A percentile compares a stretch with the other conserved stretches of the same genome.
Conservation (phyloP, 257 asterid genomes). For the Solanum virginianum region DNA sequence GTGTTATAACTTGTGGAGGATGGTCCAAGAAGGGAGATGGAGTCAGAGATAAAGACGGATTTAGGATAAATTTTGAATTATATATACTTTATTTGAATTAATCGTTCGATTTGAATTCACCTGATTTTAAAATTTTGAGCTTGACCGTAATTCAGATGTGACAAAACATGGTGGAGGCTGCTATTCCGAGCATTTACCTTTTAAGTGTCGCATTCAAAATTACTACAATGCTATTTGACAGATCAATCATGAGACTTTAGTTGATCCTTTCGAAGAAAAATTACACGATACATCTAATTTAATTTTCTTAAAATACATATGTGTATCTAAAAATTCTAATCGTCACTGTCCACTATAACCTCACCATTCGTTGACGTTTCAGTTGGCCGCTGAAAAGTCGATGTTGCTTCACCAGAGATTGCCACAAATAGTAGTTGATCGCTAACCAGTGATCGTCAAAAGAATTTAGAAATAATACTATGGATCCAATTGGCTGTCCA, state of each 20-base stretch:
- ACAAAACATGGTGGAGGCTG: neutral
- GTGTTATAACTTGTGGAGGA: neutral
- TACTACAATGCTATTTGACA: neutral
- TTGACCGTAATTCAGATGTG: neutral
- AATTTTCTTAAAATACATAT: too few relatives aligned
- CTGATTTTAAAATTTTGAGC: neutral
- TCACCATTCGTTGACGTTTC: too few relatives aligned
- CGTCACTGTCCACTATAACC: too few relatives aligned
- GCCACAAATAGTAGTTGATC: too few relatives aligned
- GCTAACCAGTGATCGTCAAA: neutral
- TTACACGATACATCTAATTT: too few relatives aligned
- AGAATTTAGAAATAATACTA: too few relatives aligned
- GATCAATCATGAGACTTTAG: neutral
- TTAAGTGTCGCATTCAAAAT: neutral
- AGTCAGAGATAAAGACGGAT: neutral
- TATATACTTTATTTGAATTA: too few relatives aligned
- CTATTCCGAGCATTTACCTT: neutral
- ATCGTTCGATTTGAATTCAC: neutral
- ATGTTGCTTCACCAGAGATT: too few relatives aligned
- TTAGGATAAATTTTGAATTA: neutral
- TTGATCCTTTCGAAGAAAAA: too few relatives aligned
- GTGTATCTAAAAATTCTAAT: too few relatives aligned
- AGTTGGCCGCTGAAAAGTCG: too few relatives aligned
- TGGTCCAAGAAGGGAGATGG: neutral
- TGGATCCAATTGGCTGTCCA: neutral